Conservation (phyloP, 116 monocot genomes). For the Iris pallida region DNA sequence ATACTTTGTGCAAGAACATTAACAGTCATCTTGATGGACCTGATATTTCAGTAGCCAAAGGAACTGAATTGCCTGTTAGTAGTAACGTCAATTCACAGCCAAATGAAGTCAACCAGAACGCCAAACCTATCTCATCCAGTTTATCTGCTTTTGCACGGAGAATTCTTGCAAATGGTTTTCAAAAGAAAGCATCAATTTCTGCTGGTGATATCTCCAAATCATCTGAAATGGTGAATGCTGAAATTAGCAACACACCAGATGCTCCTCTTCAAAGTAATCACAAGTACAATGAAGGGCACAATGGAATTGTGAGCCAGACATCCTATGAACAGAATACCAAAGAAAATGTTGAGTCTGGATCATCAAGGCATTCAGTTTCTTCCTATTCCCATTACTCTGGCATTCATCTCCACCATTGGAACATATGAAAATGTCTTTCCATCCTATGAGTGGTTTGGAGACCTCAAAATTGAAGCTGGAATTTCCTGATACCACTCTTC, state of each 20-base stretch:
- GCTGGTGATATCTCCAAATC: constrained; percentile 8
- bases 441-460: constrained; percentile 62
- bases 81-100: constrained; percentile 8
- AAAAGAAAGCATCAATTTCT: constrained; percentile 30
- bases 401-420: constrained; percentile 83
- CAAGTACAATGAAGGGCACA: constrained; percentile 1
- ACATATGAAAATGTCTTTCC: constrained; percentile 88
- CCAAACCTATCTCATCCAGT: constrained; percentile 32
- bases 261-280: constrained; percentile 17
- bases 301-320: constrained; percentile 12
- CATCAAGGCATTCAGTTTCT: constrained; percentile 17
- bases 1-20: constrained; percentile 1
- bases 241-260: constrained; percentile 17
- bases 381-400: constrained; percentile 24
- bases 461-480: constrained; percentile 59
- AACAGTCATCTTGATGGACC: not conserved
- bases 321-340: constrained; percentile 10
- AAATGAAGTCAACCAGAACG: constrained; percentile 18
- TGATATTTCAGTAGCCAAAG: not conserved
- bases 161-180: constrained; percentile 54
- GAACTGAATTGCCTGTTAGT: constrained; percentile 10
- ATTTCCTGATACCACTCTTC: constrained; percentile 37
- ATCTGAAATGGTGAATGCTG: constrained; percentile 10
- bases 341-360: constrained; percentile 18
- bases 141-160: constrained; percentile 53